Conservation (phyloP, 208 protist genomes). For the Trypanosoma lewisi region DNA sequence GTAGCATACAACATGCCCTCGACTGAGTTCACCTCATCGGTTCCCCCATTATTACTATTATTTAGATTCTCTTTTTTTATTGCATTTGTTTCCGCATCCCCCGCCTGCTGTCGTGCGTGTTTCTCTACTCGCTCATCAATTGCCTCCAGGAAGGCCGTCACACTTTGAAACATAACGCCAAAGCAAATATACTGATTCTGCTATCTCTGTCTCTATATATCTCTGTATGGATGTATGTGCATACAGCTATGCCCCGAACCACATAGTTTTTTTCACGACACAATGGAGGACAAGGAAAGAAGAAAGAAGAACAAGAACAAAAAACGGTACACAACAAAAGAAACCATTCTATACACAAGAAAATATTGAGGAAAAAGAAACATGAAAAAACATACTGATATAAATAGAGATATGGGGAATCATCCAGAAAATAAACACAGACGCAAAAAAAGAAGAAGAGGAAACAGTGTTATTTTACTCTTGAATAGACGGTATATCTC, state of each 20-base stretch:
- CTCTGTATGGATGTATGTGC: too few species aligned
- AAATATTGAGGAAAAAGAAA: conserved; percentile 3
- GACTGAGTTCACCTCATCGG: not conserved
- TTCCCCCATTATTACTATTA: not conserved
- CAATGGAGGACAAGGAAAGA: not conserved
- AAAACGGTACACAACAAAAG: too few species aligned
- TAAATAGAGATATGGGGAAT: not conserved
- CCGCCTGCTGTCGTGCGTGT: conserved; percentile 40
- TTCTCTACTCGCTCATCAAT: conserved; percentile 45
- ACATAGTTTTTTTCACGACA: too few species aligned
- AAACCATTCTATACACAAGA: too few species aligned
- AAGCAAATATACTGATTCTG: not conserved
- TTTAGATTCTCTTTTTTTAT: conserved; percentile 19
- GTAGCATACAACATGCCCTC: not conserved
- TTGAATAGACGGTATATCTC: not conserved
- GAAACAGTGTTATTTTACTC: not conserved
- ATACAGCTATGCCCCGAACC: too few species aligned
- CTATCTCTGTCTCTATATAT: not conserved
- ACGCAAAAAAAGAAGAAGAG: not conserved
- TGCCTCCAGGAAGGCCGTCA: conserved; percentile 36
- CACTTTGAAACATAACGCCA: conserved; percentile 23
- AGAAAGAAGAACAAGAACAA: conserved; percentile 3
- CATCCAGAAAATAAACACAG: not conserved
- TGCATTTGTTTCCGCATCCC: conserved; percentile 2
- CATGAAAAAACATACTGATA: conserved; percentile 3